A percentile compares a stretch with the other conserved stretches of the same genome.
phyloP scores from a whole-genome alignment of 1,284 basidiomycete genomes.

The Abortiporus biennis region DNA sequence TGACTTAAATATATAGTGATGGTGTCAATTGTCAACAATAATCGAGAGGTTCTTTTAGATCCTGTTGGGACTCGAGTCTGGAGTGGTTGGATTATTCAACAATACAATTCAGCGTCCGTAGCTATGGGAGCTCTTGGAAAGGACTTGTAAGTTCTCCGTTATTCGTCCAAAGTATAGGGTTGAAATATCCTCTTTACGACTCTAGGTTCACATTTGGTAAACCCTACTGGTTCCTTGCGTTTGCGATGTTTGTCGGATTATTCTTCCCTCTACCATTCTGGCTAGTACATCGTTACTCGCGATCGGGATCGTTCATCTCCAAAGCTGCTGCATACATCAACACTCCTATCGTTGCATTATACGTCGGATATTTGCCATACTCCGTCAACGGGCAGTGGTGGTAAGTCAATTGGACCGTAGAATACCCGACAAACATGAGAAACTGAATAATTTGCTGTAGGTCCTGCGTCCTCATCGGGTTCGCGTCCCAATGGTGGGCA shows the following conservation, averaged over 20 bases:
- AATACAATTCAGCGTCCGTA: conserved; percentile 48
- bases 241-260: conserved; percentile 43
- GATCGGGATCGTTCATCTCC: conserved; percentile 26
- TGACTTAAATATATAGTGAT: conserved; percentile 37
- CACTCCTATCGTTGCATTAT: conserved; percentile 42
- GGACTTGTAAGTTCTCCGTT: conserved; percentile 29
- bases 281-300: conserved; percentile 34
- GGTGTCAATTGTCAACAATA: conserved; percentile 40
- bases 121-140: conserved; percentile 51
- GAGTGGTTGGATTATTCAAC: conserved; percentile 48
- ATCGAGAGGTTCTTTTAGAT: conserved; percentile 41
- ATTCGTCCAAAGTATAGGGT: not conserved
- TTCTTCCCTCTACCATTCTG: conserved; percentile 46
- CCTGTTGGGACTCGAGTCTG: conserved; percentile 45
- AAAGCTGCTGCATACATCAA: conserved; percentile 39
- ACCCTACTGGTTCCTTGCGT: conserved; percentile 43
- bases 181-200: not conserved
- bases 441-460: conserved; percentile 12
- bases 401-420: conserved; percentile 11
- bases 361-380: conserved; percentile 50
- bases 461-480: conserved; percentile 43
- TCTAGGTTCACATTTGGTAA: conserved; percentile 30
- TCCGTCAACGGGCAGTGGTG: conserved; percentile 47
- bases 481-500: conserved; percentile 43
- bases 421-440: not conserved